phyloP scores from a whole-genome alignment of 768 basidiomycete genomes.

The Suillus paluster region DNA sequence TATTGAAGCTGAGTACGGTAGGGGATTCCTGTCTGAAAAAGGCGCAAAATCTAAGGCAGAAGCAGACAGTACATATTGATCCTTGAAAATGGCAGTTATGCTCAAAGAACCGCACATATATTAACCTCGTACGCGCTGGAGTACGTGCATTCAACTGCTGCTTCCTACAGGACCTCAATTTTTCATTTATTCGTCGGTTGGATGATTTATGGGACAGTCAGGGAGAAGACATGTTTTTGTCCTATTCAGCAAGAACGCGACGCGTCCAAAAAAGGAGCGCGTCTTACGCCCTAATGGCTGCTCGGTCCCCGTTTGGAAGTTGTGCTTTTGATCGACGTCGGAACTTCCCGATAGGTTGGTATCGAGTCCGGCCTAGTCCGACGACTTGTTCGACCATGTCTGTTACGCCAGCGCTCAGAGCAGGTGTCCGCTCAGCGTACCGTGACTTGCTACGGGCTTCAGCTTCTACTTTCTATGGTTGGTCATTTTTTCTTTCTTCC shows the following conservation, averaged over 20 bases:
- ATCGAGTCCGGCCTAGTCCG: not conserved
- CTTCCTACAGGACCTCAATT: constrained; percentile 23
- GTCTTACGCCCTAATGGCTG: constrained; percentile 37
- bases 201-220: constrained; percentile 29
- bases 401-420: constrained; percentile 57
- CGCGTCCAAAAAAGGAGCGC: constrained; percentile 44
- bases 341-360: constrained; percentile 18
- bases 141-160: constrained; percentile 14
- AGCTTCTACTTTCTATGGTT: constrained; percentile 67
- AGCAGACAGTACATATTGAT: not conserved
- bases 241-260: constrained; percentile 29
- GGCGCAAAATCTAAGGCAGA: not conserved
- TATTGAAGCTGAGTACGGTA: constrained; percentile 6
- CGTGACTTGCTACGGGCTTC: constrained; percentile 72
- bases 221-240: constrained; percentile 35
- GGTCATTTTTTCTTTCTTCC: constrained; percentile 7
- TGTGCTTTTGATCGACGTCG: constrained; percentile 38
- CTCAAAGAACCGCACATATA: constrained; percentile 7
- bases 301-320: constrained; percentile 23
- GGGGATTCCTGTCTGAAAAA: constrained; percentile 6
- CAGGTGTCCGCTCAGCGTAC: constrained; percentile 76
- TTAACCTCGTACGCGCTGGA: constrained; percentile 8
- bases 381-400: constrained; percentile 43
- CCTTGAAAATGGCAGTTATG: constrained; percentile 6
- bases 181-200: constrained; percentile 33